Conservation (phyloP, 1,284 basidiomycete species). For the Meira nashicola region DNA sequence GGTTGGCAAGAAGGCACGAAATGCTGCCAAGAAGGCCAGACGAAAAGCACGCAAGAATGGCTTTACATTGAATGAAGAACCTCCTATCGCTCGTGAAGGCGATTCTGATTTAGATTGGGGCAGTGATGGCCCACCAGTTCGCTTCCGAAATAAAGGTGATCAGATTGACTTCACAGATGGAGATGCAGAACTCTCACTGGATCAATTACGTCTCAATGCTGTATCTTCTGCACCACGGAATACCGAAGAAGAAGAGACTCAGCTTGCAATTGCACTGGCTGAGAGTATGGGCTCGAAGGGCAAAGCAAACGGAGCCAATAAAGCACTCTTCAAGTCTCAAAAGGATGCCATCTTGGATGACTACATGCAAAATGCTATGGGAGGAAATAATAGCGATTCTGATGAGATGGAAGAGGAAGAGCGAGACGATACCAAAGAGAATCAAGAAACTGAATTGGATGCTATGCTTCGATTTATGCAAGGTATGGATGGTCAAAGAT, state of each 20-base stretch:
- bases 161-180: slow-evolving; percentile 7
- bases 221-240: background rate
- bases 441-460: slow-evolving; percentile 21
- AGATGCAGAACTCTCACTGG: background rate
- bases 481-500: slow-evolving; percentile 41
- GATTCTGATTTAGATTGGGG: slow-evolving; percentile 49
- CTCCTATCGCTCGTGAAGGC: slow-evolving; percentile 25
- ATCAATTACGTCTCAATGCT: background rate
- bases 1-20: slow-evolving; percentile 20
- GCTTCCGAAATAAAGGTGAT: slow-evolving; percentile 9
- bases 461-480: slow-evolving; percentile 43
- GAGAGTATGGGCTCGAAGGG: background rate
- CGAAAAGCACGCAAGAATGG: slow-evolving; percentile 7
- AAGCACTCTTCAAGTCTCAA: slow-evolving; percentile 6
- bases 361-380: slow-evolving; percentile 45
- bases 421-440: slow-evolving; percentile 9
- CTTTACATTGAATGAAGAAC: slow-evolving; percentile 1
- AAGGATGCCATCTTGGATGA: slow-evolving; percentile 44
- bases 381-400: slow-evolving; percentile 14
- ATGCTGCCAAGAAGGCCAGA: slow-evolving; percentile 17
- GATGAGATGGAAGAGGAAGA: slow-evolving; percentile 8
- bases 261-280: background rate
- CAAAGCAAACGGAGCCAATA: background rate
- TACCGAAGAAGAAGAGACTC: background rate
- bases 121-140: slow-evolving; percentile 38